Base-by-base conservation (phyloP, 2,329 filamentous ascomycete genomes). In the Pseudogymnoascus sp. region DNA sequence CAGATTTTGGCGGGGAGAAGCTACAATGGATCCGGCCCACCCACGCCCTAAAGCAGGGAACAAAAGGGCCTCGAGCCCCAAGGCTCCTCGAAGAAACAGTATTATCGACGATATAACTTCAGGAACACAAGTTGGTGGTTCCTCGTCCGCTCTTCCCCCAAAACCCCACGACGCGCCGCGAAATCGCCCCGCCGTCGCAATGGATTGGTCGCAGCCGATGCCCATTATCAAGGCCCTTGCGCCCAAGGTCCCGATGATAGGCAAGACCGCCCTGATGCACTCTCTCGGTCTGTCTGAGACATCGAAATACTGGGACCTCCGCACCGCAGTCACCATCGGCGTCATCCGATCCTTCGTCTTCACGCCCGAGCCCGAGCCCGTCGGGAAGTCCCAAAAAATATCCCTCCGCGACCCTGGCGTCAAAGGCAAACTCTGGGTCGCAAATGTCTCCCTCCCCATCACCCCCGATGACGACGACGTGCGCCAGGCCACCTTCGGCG, bases 351-450 rank as follows among this genome's bases (percentile, higher is more conserved):
- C 82, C 0, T 78, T 91, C 61, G 72, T 90, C 60, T 71, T 73
- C 12, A 61, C 69, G 61, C 66, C 65, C 58, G 60, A 69, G 27
- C 62, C 63, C 18, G 33, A 61, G 25, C 75, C 77, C 2, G 75
- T 95, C 25, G 77, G 81, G 0, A 80, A 84, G 64, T 75, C 82
- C 5, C 93, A 97, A 74, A 77, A 75, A 42, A 68, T 83, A n/a
- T 82, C 83, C 1, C 75, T 82, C 48, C 83, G 79, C 62, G 87
- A 89, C 61, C 82, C 82, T 0, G 85, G 84, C 0, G 78, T 95
- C 70, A 92, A 90, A 71, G 91, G 91, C 3, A 83, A 82, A 48
- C 85, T 94, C 66, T 97, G 92, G 92, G 80, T 96, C 25, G 87
- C 86, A 68, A 88, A 84, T 61, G 86, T 89, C 42, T 82, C 81